Conservation (phyloP, 2,329 filamentous ascomycete species). For the Diaporthe sp. region DNA sequence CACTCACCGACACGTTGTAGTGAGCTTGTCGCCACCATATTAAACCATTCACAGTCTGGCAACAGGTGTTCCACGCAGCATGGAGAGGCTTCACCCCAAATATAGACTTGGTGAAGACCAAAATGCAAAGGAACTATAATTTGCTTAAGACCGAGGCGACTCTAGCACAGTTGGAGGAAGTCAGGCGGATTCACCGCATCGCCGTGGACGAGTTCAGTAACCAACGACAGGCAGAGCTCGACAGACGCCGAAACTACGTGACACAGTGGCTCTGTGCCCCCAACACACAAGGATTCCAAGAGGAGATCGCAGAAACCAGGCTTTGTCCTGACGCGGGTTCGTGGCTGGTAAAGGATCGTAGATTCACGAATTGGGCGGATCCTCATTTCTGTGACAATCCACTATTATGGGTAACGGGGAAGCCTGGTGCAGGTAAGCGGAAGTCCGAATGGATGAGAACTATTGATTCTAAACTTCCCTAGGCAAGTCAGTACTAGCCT, state of each 20-base stretch:
- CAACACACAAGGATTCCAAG: not conserved
- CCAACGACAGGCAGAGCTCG: not conserved
- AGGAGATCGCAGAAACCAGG: not conserved
- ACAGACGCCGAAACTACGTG: not conserved
- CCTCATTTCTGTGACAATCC: not conserved
- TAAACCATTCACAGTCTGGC: not conserved
- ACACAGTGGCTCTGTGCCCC: constrained; percentile 1
- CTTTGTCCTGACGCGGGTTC: not conserved
- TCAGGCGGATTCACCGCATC: not conserved
- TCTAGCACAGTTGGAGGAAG: not conserved
- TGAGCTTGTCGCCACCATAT: not conserved
- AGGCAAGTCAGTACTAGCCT: not conserved
- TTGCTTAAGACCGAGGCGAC: not conserved
- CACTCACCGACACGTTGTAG: not conserved
- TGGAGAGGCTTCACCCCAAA: not conserved
- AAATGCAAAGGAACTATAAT: constrained; percentile 6
- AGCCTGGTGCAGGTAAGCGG: not conserved
- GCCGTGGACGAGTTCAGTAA: constrained; percentile 4
- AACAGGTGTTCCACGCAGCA: not conserved
- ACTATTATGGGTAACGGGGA: not conserved
- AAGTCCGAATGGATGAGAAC: not conserved
- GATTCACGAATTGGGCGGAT: not conserved
- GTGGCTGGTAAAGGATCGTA: not conserved
- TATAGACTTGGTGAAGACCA: not conserved
- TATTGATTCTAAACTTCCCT: not conserved